A percentile compares a stretch with the other conserved stretches of the same genome.
Conservation (phyloP, 2,329 filamentous ascomycete genomes). For the Ophiocordyceps robertsii region DNA sequence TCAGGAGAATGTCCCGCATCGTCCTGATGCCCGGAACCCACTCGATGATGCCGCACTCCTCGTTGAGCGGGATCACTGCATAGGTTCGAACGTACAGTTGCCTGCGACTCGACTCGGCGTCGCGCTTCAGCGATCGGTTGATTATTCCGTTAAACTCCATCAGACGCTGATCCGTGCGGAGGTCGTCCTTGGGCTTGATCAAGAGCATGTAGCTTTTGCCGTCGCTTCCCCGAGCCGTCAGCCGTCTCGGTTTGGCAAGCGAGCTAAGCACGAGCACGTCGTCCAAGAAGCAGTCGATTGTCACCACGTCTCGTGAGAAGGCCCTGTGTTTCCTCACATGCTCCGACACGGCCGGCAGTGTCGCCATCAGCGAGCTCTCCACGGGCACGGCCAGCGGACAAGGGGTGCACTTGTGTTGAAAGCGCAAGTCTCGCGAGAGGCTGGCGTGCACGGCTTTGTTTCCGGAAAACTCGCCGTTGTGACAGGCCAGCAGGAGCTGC, state of each 20-base stretch:
- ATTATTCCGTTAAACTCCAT: slow-evolving; percentile 99
- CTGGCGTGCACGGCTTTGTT: slow-evolving; percentile 57
- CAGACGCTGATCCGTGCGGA: slow-evolving; percentile 90
- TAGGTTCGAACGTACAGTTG: slow-evolving; percentile 96
- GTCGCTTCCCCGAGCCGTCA: slow-evolving; percentile 80
- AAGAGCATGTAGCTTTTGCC: slow-evolving; percentile 79
- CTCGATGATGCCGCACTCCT: slow-evolving; percentile 95
- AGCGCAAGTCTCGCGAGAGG: slow-evolving; percentile 63
- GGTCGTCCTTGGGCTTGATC: slow-evolving; percentile 95
- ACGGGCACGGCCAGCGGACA: slow-evolving; percentile 81
- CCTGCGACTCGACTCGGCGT: slow-evolving; percentile 79
- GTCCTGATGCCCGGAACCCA: slow-evolving; percentile 97
- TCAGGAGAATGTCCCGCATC: slow-evolving; percentile 77
- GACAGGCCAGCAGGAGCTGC: slow-evolving; percentile 68
- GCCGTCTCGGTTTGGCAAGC: slow-evolving; percentile 79
- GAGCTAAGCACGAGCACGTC: slow-evolving; percentile 85
- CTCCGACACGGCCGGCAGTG: slow-evolving; percentile 61
- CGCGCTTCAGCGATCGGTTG: slow-evolving; percentile 83
- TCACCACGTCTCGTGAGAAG: slow-evolving; percentile 76
- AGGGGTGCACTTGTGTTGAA: slow-evolving; percentile 73
- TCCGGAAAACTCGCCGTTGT: slow-evolving; percentile 58
- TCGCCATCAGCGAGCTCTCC: slow-evolving; percentile 71
- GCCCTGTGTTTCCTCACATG: slow-evolving; percentile 66
- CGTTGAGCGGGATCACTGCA: slow-evolving; percentile 88
- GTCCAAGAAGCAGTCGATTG: slow-evolving; percentile 68